Evolutionary conservation across 129 eudicot species (phyloP), one percentile per base, ranked within the genome.

Genomic region (Lactuca sativa): DNA sequence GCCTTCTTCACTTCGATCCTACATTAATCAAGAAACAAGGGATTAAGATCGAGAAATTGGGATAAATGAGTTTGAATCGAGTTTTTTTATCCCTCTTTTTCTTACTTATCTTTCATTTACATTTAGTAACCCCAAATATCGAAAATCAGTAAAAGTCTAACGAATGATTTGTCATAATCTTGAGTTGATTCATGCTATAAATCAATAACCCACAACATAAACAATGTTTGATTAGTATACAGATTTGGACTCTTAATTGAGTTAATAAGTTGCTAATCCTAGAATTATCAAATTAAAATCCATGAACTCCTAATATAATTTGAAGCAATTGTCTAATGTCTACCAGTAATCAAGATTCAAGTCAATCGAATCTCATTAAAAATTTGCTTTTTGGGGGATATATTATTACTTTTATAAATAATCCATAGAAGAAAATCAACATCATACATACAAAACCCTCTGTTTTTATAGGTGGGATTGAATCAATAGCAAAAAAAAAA

Each of bases 1-100:
- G 9, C 81, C 81, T 62, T 77, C 81, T 62, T 77, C 81, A 41
- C 81, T 69, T 6, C 16, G 81, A 77, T 77, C 81, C 81, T 77
- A 43, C 71, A 77, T 69, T 69, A 12, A 69, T 52, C 40, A 62
- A 73, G 21, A 61, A 69, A 62, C 58, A 56, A 10, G 7, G 15
- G 36, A 65, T 41, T 62, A 59, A 57, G 49, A 77, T 62, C 33
- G 53, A 21, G 21, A 49, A 56, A 15, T 15, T 53, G 32, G 59
- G 18, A 40, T 44, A 75, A 58, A 12, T 14, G 51, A 15, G 36
- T 62, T 76, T 17, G 59, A 40, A 10, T 37, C 51, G 25, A 66
- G 18, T 8, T 41, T 9, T 9, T 38, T 30, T 25, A 25, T 25
- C 30, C 30, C 30, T 2, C 30, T 25, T 64, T 18, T 64, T 43